Evolutionary conservation across 495 filamentous ascomycete genomes (phyloP).

Genomic region (Penicillium fimorum): DNA sequence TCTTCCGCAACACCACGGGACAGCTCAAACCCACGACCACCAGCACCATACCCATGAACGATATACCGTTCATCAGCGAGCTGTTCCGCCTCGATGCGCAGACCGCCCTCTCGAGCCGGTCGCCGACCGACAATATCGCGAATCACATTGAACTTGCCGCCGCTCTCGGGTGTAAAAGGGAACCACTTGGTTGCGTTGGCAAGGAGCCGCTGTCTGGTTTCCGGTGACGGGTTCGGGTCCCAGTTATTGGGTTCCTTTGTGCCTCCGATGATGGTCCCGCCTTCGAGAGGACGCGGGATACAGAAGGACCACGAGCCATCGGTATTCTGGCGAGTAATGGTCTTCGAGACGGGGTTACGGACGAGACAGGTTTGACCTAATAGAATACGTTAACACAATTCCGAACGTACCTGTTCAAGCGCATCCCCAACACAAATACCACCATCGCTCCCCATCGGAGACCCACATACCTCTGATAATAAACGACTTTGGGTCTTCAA

Average conservation of each 20-base stretch:
- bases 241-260: conserved; percentile 60
- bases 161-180: conserved; percentile 38
- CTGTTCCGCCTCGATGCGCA: conserved; percentile 43
- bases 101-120: conserved; percentile 44
- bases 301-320: conserved; percentile 61
- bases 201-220: conserved; percentile 49
- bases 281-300: conserved; percentile 57
- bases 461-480: conserved; percentile 50
- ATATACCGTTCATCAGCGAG: conserved; percentile 30
- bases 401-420: neutral
- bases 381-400: neutral
- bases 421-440: neutral
- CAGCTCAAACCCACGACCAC: conserved; percentile 56
- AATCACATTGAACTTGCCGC: conserved; percentile 44
- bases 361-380: conserved; percentile 47
- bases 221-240: conserved; percentile 46
- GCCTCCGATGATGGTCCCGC: conserved; percentile 62
- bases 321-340: conserved; percentile 58
- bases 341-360: conserved; percentile 46
- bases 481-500: conserved; percentile 52
- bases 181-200: conserved; percentile 45
- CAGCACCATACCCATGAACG: conserved; percentile 64
- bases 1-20: conserved; percentile 46
- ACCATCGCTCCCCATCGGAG: neutral
- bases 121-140: conserved; percentile 46